A percentile compares a stretch with the other conserved stretches of the same genome.
phyloP scores from a whole-genome alignment of 257 asterid species.

The Gentiana straminea region DNA sequence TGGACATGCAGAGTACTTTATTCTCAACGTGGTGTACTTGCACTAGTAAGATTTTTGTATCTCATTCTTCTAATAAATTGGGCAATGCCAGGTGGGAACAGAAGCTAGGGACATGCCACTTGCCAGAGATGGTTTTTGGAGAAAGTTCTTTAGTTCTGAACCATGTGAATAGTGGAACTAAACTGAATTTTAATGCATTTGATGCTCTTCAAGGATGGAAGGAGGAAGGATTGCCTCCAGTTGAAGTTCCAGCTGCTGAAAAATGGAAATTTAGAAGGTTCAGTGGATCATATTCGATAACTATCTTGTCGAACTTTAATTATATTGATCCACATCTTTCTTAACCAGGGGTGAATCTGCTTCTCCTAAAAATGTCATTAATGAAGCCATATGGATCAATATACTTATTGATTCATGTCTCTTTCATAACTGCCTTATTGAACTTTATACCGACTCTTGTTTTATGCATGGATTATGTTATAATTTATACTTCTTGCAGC shows the following conservation, averaged over 20 bases:
- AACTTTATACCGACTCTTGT: neutral
- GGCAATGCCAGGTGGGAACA: slow-evolving; percentile 80
- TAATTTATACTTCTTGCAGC: slow-evolving; percentile 39
- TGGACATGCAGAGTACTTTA: too few relatives aligned
- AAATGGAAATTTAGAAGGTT: slow-evolving; percentile 84
- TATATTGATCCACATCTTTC: too few relatives aligned
- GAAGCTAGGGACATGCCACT: slow-evolving; percentile 72
- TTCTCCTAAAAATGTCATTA: neutral
- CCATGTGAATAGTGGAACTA: slow-evolving; percentile 59
- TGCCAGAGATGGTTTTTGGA: slow-evolving; percentile 98
- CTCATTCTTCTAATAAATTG: neutral
- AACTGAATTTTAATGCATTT: slow-evolving; percentile 65
- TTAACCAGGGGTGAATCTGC: too few relatives aligned
- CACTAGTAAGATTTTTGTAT: neutral
- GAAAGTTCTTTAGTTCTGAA: slow-evolving; percentile 66
- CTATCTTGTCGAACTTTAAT: too few relatives aligned
- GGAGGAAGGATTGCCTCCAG: slow-evolving; percentile 82
- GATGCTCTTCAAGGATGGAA: slow-evolving; percentile 96
- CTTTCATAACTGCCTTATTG: neutral
- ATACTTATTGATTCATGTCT: neutral
- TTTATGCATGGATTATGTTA: slow-evolving; percentile 5
- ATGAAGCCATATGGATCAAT: neutral
- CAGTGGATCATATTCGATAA: neutral
- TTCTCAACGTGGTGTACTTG: neutral
- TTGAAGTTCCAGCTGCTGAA: slow-evolving; percentile 99